Percentiles rank a stretch among this genome's conserved stretches.
Conservation (phyloP, 805 yeast genomes). For the Blastobotrys attinorum region DNA sequence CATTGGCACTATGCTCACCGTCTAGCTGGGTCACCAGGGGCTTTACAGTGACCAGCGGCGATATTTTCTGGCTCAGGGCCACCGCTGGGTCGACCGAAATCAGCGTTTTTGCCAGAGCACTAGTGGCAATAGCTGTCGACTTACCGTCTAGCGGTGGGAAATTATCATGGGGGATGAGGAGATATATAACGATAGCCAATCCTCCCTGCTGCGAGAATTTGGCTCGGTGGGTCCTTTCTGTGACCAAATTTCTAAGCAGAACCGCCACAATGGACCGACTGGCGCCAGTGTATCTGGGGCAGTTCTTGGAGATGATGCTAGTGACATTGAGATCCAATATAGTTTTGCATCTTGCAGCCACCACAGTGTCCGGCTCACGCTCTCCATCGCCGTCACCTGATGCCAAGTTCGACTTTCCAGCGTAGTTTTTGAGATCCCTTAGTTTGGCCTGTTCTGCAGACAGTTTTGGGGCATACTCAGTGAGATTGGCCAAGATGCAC, state of each 20-base stretch:
- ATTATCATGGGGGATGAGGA: conserved; percentile 16
- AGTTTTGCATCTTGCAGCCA: conserved; percentile 18
- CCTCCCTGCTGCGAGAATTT: conserved; percentile 30
- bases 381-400: conserved; percentile 15
- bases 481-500: conserved; percentile 25
- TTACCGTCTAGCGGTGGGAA: conserved; percentile 8
- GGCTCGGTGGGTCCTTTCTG: conserved; percentile 20
- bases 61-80: conserved; percentile 27
- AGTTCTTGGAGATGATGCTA: conserved; percentile 16
- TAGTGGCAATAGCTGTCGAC: conserved; percentile 18
- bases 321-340: conserved; percentile 23
- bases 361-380: conserved; percentile 17
- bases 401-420: conserved; percentile 21
- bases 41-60: conserved; percentile 25
- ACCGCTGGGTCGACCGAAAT: conserved; percentile 29
- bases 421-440: conserved; percentile 22
- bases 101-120: conserved; percentile 29
- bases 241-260: conserved; percentile 26
- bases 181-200: conserved; percentile 24
- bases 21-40: conserved; percentile 27
- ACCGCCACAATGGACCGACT: conserved; percentile 22
- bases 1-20: conserved; percentile 18
- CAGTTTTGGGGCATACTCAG: conserved; percentile 26
- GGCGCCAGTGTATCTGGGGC: conserved; percentile 17
- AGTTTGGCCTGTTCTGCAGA: conserved; percentile 25